A percentile compares a stretch with the other conserved stretches of the same genome.
Evolutionary conservation across 495 filamentous ascomycete genomes (phyloP).

Genomic region (Cudoniella acicularis): DNA sequence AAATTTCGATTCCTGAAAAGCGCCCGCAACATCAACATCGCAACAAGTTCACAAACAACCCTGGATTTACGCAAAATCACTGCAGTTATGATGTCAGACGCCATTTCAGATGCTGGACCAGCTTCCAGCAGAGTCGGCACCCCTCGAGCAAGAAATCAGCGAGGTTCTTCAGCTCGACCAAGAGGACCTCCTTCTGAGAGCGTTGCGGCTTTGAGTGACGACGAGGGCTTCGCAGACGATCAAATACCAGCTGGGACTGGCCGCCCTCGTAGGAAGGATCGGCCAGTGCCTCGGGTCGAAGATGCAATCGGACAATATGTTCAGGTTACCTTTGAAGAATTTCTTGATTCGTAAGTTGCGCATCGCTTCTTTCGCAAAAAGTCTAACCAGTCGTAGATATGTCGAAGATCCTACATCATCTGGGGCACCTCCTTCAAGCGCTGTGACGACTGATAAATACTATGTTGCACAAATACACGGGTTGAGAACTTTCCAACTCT

Average conservation of each 20-base stretch:
- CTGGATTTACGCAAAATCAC: slow-evolving; percentile 14
- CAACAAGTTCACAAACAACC: neutral
- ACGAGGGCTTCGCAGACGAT: slow-evolving; percentile 59
- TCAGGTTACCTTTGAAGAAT: slow-evolving; percentile 78
- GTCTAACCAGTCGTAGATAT: slow-evolving; percentile 44
- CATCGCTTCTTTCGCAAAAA: neutral
- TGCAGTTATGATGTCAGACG: slow-evolving; percentile 26
- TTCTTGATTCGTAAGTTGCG: slow-evolving; percentile 71
- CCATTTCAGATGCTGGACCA: slow-evolving; percentile 15
- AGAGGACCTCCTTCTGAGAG: slow-evolving; percentile 65
- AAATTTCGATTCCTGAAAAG: slow-evolving; percentile 7
- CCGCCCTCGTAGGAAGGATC: slow-evolving; percentile 55
- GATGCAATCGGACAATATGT: slow-evolving; percentile 84
- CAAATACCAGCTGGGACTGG: slow-evolving; percentile 50
- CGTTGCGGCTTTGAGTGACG: slow-evolving; percentile 57
- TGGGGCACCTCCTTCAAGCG: slow-evolving; percentile 69
- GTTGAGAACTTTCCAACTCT: slow-evolving; percentile 79
- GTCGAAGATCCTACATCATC: slow-evolving; percentile 73
- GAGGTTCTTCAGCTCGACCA: slow-evolving; percentile 56
- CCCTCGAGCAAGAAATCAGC: slow-evolving; percentile 21
- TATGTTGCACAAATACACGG: slow-evolving; percentile 95
- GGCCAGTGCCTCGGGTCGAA: slow-evolving; percentile 74
- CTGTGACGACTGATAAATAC: slow-evolving; percentile 80
- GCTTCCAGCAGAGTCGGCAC: slow-evolving; percentile 18
- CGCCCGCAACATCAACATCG: slow-evolving; percentile 16